phyloP scores from a whole-genome alignment of 1,139 yeast species.

The Geotrichum reessii region DNA sequence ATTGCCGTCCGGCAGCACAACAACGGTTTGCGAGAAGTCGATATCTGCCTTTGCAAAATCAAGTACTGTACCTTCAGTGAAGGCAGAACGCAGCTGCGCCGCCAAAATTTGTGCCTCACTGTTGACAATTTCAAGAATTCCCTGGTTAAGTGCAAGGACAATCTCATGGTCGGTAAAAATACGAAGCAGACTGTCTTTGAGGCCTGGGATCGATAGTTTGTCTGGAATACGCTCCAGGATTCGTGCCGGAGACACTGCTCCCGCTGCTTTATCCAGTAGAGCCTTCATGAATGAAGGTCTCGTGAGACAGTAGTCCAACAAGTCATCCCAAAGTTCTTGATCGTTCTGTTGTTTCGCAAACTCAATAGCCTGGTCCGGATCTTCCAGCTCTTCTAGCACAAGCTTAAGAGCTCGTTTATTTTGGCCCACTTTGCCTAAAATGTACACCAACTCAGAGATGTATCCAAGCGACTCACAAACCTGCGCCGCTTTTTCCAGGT shows the following conservation, averaged over 20 bases:
- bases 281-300: constrained; percentile 72
- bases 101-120: constrained; percentile 51
- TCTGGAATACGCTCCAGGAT: constrained; percentile 62
- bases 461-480: constrained; percentile 52
- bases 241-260: constrained; percentile 57
- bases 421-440: constrained; percentile 81
- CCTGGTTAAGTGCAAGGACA: constrained; percentile 51
- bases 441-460: constrained; percentile 68
- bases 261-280: constrained; percentile 54
- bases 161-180: constrained; percentile 64
- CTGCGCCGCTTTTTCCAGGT: constrained; percentile 60
- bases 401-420: constrained; percentile 66
- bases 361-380: constrained; percentile 73
- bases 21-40: constrained; percentile 21
- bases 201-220: constrained; percentile 57
- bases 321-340: constrained; percentile 69
- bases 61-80: constrained; percentile 44
- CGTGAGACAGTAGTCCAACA: constrained; percentile 63
- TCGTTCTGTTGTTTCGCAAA: constrained; percentile 75
- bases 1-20: constrained; percentile 23
- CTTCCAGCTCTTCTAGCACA: constrained; percentile 69
- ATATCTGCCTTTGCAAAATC: constrained; percentile 29
- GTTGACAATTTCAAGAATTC: constrained; percentile 57
- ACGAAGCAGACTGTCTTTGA: constrained; percentile 54
- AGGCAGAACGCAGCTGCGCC: constrained; percentile 35